Evolutionary conservation across 2,329 filamentous ascomycete species (phyloP).

Genomic region (Colletotrichum graminicola): DNA sequence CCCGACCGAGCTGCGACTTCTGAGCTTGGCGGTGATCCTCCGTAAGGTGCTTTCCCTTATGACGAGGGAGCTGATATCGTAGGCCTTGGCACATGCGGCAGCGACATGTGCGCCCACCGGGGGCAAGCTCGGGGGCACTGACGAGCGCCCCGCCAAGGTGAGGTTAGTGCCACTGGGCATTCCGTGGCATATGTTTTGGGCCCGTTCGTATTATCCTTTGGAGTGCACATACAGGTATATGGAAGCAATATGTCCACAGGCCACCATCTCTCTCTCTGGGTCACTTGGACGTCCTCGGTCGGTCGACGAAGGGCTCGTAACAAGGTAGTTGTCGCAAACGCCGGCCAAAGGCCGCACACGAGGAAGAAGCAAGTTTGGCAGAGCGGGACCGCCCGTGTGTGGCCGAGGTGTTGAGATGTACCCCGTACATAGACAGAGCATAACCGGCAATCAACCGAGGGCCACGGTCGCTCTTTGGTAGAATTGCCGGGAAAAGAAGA

Average conservation of each 20-base stretch:
- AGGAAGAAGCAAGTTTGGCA: not conserved
- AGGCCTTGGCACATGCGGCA: not conserved
- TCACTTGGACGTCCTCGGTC: not conserved
- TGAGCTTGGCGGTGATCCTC: constrained; percentile 10
- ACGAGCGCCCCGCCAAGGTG: constrained; percentile 15
- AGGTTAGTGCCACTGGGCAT: constrained; percentile 12
- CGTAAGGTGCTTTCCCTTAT: not conserved
- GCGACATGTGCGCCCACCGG: not conserved
- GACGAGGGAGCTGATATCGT: not conserved
- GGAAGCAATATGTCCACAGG: not conserved
- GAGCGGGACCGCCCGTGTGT: not conserved
- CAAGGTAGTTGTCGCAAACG: not conserved
- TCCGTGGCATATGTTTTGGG: constrained; percentile 5
- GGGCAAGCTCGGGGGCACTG: not conserved
- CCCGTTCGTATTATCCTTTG: not conserved
- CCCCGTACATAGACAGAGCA: not conserved
- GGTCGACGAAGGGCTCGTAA: not conserved
- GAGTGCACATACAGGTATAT: not conserved
- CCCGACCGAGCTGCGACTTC: not conserved
- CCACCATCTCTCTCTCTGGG: not conserved
- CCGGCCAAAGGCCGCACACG: not conserved
- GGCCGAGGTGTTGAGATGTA: not conserved
- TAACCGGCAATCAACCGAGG: not conserved
- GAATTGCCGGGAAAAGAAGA: not conserved
- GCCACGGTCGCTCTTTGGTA: not conserved